Base-by-base conservation (phyloP, 106 monocot genomes). In the Dendrobium huoshanense region DNA sequence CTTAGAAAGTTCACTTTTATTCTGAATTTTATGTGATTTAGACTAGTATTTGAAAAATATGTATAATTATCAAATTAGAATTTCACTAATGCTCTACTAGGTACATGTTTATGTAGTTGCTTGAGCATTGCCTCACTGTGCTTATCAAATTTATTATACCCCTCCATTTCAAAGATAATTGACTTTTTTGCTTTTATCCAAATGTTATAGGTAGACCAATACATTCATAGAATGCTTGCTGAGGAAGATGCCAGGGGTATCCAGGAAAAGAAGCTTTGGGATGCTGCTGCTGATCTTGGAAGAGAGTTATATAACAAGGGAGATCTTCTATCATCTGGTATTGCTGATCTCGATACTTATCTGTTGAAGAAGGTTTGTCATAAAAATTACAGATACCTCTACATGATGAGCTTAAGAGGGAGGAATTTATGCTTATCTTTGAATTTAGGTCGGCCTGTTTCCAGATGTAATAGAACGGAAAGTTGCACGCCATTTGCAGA, bases 381-480 rank as follows among this genome's bases (percentile, higher is more conserved):
- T 3, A 65, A 65, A 65, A 6, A 8, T n/a, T 25, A 65, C 24
- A 25, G 1, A 65, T 65, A 65, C 24, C 25, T 65, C 22, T 65
- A 25, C 24, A 6, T 81, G 48, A 27, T 77, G 67, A 48, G 55
- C 44, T n/a, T 24, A 68, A 13, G 45, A 6, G 68, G 19, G 24
- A 65, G 61, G 10, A 56, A 27, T 13, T 75, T 78, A 55, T 77
- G 31, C 49, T 82, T 55, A 67, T 42, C 3, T 79, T 82, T 15
- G 49, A 81, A 59, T 25, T 65, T 80, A 98, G 98, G 94, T 98
- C 84, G 98, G 98, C 25, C 73, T 98, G 61, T 98, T 98, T 91
- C 98, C 98, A 41, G 95, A 98, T 86, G 84, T 95, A 45, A 81
- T 98, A 75, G 98, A 98, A 85, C 85, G 88, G 18, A 95, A 95